Base-by-base conservation (phyloP, 345 rosid genomes). In the Syzygium aromaticum region DNA sequence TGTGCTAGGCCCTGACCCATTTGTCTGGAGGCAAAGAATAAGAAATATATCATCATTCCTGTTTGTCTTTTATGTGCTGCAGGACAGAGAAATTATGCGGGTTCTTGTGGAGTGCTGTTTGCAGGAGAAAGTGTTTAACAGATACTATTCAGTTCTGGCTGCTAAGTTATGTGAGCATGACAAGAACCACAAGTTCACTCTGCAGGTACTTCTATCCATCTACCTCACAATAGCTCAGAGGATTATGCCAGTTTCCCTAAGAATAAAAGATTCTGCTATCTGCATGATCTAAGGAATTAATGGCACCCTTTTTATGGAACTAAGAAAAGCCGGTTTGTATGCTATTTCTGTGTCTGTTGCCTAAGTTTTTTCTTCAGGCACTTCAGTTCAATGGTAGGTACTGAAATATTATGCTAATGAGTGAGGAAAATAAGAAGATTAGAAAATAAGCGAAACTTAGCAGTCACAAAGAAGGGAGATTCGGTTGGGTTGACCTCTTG, bases 31-130 rank as follows among this genome's bases (percentile, higher is more conserved):
- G 4, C 27, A 38, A 73, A 38, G 82, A 73, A 38, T 73, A 3
- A 9, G 15, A 27, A 49, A 73, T 38, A 73, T 73, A 73, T 33
- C 82, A 73, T 54, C 38, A 84, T 28, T 84, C 38, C 51, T 54
- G 43, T 51, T 84, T 28, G 85, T 16, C 38, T 61, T 56, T n/a
- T 33, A 56, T 77, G 33, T 33, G 54, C 82, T 87, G 63, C 97
- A 96, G 94, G 98, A 98, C 91, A 94, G 99, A 89, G 99, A 98
- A 89, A 94, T 98, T 89, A 91, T 98, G 90, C 92, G 99, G 88
- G 99, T 98, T 86, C 93, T 98, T 46, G 89, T 95, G 67, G 98
- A 94, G 54, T 98, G 99, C 85, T 98, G 99, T 91, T 92, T 96
- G 88, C 98, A 95, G 89, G 99, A 95, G 93, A 93, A 94, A 89